Conservation (phyloP, 176 grass and related monocot genomes). For the Carex scoparia region DNA sequence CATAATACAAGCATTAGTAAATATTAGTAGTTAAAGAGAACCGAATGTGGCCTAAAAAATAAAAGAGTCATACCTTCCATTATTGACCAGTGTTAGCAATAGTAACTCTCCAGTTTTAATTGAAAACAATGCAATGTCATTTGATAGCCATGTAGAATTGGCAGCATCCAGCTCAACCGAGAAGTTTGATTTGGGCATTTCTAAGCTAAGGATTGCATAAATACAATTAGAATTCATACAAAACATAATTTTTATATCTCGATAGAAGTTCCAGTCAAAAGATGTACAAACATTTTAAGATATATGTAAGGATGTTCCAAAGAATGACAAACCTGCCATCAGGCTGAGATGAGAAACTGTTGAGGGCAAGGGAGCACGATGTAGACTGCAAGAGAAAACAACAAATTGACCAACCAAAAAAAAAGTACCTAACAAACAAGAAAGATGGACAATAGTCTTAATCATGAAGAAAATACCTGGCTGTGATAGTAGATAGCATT, state of each 20-base stretch:
- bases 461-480: conserved; percentile 55
- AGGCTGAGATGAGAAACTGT: conserved; percentile 61
- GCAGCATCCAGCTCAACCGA: conserved; percentile 86
- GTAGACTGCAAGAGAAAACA: conserved; percentile 63
- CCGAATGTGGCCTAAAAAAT: neutral
- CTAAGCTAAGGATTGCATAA: conserved; percentile 51
- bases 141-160: conserved; percentile 80
- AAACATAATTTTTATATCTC: neutral
- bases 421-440: conserved; percentile 13
- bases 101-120: conserved; percentile 79
- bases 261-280: neutral
- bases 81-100: conserved; percentile 69
- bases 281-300: neutral
- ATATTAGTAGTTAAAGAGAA: neutral
- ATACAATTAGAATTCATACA: neutral
- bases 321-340: conserved; percentile 60
- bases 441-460: conserved; percentile 11
- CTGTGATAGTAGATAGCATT: conserved; percentile 91
- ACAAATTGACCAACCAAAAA: conserved; percentile 1
- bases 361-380: conserved; percentile 83
- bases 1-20: neutral
- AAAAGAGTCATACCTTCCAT: conserved; percentile 53
- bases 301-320: neutral
- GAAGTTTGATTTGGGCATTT: conserved; percentile 76
- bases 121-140: conserved; percentile 81